These are phyloP conservation scores for Cladosporium sp. DNA, from an alignment of 2,329 filamentous ascomycete genomes.

Conservation along the genomic window DNA sequence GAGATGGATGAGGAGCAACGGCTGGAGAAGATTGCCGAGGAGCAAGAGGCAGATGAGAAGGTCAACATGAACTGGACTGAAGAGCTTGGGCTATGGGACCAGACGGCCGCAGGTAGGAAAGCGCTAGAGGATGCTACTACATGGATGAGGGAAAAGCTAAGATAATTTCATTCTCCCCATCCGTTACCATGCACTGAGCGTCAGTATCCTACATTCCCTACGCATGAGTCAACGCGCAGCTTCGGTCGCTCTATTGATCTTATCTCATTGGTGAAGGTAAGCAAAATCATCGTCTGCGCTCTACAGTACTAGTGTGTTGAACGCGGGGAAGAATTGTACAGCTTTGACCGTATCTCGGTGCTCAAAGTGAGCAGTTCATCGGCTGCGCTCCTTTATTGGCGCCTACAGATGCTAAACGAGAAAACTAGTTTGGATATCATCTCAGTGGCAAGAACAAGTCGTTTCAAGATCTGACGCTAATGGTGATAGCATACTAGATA, in stretches of 20 bases:
- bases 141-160: slow-evolving; percentile 25
- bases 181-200: neutral
- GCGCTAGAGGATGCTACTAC: slow-evolving; percentile 24
- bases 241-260: neutral
- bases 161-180: neutral
- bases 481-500: no score
- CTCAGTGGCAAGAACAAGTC: neutral
- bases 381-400: no score
- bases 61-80: slow-evolving; percentile 32
- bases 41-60: slow-evolving; percentile 42
- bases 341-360: no score
- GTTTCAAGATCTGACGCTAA: no score
- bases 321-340: no score
- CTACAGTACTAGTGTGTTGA: no score
- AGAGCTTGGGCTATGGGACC: slow-evolving; percentile 29
- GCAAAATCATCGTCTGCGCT: no score
- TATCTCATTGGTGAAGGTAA: neutral
- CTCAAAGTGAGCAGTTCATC: no score
- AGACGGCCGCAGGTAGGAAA: slow-evolving; percentile 19
- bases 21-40: slow-evolving; percentile 42
- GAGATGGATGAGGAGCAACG: slow-evolving; percentile 31
- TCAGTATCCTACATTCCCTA: neutral
- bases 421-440: no score
- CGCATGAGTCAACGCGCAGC: neutral
- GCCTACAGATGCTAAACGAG: no score